Percentiles rank a stretch among this genome's conserved stretches.
phyloP scores from a whole-genome alignment of 169 alveolate species.

The Plasmodium gallinaceum region DNA sequence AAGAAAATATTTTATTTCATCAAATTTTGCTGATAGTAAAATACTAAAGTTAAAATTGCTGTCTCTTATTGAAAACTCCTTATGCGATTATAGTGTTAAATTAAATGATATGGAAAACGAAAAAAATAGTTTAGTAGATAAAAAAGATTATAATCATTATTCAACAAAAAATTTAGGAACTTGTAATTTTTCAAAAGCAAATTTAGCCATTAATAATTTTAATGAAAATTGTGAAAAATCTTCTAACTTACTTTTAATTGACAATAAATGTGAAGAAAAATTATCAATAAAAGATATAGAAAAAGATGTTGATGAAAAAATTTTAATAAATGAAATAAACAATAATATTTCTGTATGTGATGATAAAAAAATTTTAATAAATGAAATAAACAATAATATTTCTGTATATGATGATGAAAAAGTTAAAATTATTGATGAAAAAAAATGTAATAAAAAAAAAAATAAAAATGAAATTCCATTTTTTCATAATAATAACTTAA shows the following conservation, averaged over 20 bases:
- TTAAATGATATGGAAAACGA: background rate
- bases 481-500: background rate
- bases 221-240: background rate
- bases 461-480: background rate
- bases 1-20: conserved; percentile 15
- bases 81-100: conserved; percentile 33
- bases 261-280: conserved; percentile 1
- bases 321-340: no score
- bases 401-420: no score
- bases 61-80: conserved; percentile 36
- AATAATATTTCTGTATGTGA: no score
- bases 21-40: conserved; percentile 10
- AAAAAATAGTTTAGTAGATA: background rate
- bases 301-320: background rate
- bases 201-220: background rate
- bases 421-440: no score
- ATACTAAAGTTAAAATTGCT: conserved; percentile 29
- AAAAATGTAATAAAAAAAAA: background rate
- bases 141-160: background rate
- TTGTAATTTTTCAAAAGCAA: background rate
- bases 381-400: no score
- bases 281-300: background rate
- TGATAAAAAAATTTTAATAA: no score
- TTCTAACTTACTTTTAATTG: conserved; percentile 14
- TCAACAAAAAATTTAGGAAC: conserved; percentile 3